phyloP scores from a whole-genome alignment of 331 rosid species.

The Malus hybrid region DNA sequence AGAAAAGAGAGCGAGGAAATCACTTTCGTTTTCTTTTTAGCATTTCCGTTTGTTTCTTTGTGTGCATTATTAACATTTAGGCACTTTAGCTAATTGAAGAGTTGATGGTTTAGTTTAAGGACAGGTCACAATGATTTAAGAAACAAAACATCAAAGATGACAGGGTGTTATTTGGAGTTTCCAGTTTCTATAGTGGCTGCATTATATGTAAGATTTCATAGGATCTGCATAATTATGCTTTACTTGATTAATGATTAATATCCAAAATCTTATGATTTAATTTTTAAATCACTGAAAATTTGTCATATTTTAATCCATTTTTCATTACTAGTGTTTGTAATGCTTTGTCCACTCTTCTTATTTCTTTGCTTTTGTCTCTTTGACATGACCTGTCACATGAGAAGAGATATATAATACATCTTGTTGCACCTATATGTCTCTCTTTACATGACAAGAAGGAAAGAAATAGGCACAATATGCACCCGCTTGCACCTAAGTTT shows the following conservation, averaged over 20 bases:
- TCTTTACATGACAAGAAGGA: not conserved
- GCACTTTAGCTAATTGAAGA: not conserved
- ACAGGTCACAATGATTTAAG: not conserved
- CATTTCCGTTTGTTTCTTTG: not conserved
- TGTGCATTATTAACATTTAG: not conserved
- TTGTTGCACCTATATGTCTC: not conserved
- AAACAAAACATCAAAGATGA: not conserved
- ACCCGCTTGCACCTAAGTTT: not conserved
- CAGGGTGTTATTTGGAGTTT: slow-evolving; percentile 1
- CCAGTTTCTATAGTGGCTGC: slow-evolving; percentile 17
- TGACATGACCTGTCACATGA: not conserved
- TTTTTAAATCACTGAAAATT: not conserved
- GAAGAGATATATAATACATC: no score
- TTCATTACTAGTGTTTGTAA: not conserved
- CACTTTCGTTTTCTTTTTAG: not conserved
- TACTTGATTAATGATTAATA: not conserved
- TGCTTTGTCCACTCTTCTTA: not conserved
- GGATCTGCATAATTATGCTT: not conserved
- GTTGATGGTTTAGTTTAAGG: not conserved
- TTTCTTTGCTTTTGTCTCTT: not conserved
- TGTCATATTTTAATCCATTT: not conserved
- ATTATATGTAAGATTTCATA: not conserved
- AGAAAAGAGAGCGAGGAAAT: not conserved
- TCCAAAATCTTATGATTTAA: not conserved
- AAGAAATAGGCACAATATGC: not conserved